Evolutionary conservation across 1,284 basidiomycete species (phyloP).

Genomic region (Microbotryum intermedium): DNA sequence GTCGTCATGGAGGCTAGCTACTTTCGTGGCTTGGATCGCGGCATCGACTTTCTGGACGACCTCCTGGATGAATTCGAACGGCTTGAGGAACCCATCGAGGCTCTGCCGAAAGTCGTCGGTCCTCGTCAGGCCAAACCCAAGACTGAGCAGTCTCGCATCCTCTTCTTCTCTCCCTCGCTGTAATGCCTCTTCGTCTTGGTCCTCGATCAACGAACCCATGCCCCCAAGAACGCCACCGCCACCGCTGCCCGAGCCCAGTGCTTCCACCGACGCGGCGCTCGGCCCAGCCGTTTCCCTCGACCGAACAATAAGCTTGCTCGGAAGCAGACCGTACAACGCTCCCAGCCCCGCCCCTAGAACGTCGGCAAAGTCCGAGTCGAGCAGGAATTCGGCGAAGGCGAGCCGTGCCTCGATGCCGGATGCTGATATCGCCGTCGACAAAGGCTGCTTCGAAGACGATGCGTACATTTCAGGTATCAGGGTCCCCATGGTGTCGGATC

Average conservation of each 20-base stretch:
- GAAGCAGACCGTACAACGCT: constrained; percentile 84
- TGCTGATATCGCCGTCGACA: neutral
- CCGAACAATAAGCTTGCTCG: constrained; percentile 60
- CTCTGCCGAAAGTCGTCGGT: constrained; percentile 67
- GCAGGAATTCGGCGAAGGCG: constrained; percentile 82
- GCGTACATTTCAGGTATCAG: constrained; percentile 8
- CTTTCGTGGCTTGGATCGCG: too few species aligned
- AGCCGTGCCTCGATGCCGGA: constrained; percentile 67
- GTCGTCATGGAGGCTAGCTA: neutral
- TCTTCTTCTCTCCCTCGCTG: constrained; percentile 49
- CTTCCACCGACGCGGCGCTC: neutral
- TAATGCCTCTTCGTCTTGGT: constrained; percentile 46
- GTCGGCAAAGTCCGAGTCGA: constrained; percentile 92
- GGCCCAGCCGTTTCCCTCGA: constrained; percentile 1
- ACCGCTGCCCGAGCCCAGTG: constrained; percentile 42
- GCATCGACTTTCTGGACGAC: constrained; percentile 50
- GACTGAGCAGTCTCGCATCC: constrained; percentile 49
- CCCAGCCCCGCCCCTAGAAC: constrained; percentile 89
- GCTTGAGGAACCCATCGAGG: constrained; percentile 77
- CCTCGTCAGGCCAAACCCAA: constrained; percentile 65
- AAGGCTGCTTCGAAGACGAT: neutral
- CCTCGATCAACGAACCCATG: constrained; percentile 44
- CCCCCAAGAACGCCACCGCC: constrained; percentile 58
- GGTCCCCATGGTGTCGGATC: constrained; percentile 30
- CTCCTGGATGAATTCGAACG: constrained; percentile 87